A percentile compares a stretch with the other conserved stretches of the same genome.
phyloP scores from a whole-genome alignment of 768 basidiomycete species.

The Lentinus brumalis region DNA sequence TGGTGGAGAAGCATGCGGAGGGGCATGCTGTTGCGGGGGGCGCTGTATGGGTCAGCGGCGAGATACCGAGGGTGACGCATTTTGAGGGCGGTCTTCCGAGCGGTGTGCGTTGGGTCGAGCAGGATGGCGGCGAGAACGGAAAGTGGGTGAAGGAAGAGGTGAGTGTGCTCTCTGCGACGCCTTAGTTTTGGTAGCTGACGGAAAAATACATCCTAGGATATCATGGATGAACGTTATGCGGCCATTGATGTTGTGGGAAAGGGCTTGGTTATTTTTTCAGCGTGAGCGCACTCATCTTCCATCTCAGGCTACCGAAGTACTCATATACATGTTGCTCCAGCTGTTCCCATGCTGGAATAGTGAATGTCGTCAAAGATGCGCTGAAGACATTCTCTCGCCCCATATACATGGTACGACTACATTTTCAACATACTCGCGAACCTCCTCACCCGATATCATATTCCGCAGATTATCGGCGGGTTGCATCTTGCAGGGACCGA shows the following conservation, averaged over 20 bases:
- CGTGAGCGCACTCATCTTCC: conserved; percentile 48
- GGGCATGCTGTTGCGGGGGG: conserved; percentile 68
- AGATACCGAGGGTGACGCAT: conserved; percentile 69
- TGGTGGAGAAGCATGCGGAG: conserved; percentile 54
- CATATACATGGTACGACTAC: conserved; percentile 64
- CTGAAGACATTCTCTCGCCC: conserved; percentile 62
- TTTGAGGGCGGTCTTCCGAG: conserved; percentile 73
- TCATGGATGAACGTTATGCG: conserved; percentile 84
- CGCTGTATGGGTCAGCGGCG: conserved; percentile 77
- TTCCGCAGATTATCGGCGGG: conserved; percentile 69
- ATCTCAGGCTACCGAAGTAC: not conserved
- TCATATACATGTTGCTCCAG: conserved; percentile 29
- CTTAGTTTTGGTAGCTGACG: not conserved
- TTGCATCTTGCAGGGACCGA: conserved; percentile 81
- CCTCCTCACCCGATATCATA: not conserved
- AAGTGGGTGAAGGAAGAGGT: conserved; percentile 61
- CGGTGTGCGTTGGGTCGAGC: conserved; percentile 59
- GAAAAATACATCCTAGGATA: conserved; percentile 45
- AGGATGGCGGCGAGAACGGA: conserved; percentile 23
- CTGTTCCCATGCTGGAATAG: conserved; percentile 81
- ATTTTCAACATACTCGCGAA: not conserved
- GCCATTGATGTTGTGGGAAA: conserved; percentile 79
- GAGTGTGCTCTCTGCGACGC: conserved; percentile 6
- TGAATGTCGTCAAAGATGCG: conserved; percentile 79
- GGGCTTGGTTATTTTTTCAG: conserved; percentile 81